Evolutionary conservation across 2,329 filamentous ascomycete genomes (phyloP).

Genomic region (Aspergillus novofumigatus): DNA sequence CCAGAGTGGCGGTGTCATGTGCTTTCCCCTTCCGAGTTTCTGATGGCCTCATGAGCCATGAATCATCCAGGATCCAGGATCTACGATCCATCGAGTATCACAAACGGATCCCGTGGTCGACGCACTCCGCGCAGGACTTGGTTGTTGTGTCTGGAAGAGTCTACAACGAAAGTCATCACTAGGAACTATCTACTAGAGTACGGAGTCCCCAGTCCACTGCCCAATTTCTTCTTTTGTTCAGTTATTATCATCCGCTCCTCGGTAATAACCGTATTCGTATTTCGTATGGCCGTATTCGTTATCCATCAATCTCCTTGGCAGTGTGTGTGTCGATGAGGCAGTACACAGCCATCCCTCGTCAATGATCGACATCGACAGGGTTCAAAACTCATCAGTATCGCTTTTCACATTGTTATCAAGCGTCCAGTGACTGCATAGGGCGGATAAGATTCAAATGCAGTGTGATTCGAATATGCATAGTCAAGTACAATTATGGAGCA

Average conservation of each 20-base stretch:
- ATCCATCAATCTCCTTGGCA: neutral
- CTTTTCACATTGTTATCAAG: neutral
- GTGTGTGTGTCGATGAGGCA: neutral
- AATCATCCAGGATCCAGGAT: neutral
- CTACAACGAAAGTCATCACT: neutral
- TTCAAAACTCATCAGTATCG: neutral
- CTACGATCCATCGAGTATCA: neutral
- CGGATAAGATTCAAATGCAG: neutral
- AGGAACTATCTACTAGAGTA: neutral
- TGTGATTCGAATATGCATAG: neutral
- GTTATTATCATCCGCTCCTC: neutral
- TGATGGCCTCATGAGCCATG: neutral
- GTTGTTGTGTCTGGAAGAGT: neutral
- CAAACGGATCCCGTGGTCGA: neutral
- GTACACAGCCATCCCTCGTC: neutral
- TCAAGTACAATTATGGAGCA: constrained; percentile 15
- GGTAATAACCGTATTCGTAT: neutral
- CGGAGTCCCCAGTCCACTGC: neutral
- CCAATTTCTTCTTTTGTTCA: neutral
- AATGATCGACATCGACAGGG: neutral
- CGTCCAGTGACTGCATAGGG: neutral
- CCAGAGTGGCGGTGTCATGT: neutral
- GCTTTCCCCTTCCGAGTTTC: neutral
- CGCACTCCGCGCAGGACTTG: neutral
- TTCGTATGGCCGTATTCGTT: neutral